Base-by-base conservation (phyloP, 1,284 basidiomycete species). In the Coniophora puteana region DNA sequence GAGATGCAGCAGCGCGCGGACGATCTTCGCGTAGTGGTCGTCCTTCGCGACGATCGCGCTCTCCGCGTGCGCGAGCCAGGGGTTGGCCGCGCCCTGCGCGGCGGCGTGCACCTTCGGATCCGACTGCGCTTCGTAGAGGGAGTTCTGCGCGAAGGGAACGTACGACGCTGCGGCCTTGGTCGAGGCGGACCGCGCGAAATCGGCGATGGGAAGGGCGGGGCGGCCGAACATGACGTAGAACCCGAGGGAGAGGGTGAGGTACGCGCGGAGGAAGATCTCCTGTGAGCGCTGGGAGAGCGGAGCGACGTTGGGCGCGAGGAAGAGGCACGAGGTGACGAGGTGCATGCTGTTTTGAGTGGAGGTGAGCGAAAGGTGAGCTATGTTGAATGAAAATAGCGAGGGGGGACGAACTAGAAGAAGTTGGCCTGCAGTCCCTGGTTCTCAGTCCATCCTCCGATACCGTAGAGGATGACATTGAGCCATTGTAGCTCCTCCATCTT, bases 241-340 rank as follows among this genome's bases (percentile, higher is more conserved):
- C 0, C 49, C 50, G 7, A 79, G 57, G 7, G 56, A 58, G 4
- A 57, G 54, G 21, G 55, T 43, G 36, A 78, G 54, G 50, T 75
- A 74, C 2, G 61, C 55, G 18, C 69, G 70, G 13, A 79, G 53
- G 29, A 76, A 57, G 13, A 65, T 50, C 1, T 50, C 61, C 51
- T 69, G 65, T 1, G 67, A 69, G 1, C 54, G 45, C 0, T 62
- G 66, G 12, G 59, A 53, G 14, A 77, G 47, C 41, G 61, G 55
- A 8, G 63, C 54, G 5, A 66, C 46, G 29, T 69, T 46, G 1
- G 76, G 65, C 1, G 69, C 62, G 16, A 77, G 53, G 51, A 78
- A 78, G 21, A 75, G 51, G 8, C 69, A 69, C 17, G 74, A 76
- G 0, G 77, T 80, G 36, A 78, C 69, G 18, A 76, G 49, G 45